Conservation (phyloP, 345 rosid genomes). For the Brassica rapa region DNA sequence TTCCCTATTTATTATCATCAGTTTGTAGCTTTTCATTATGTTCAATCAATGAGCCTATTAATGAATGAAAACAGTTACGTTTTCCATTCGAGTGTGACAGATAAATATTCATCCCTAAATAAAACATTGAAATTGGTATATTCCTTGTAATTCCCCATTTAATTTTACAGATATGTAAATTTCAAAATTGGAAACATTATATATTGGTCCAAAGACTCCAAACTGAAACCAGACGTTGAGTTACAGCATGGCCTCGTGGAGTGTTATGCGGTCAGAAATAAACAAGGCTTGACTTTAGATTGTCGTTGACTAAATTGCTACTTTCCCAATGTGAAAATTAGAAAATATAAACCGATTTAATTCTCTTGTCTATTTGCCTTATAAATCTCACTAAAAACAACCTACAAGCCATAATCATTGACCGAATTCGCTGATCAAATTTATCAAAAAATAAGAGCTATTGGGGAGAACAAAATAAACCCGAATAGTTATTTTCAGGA, state of each 20-base stretch:
- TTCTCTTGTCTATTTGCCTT: background rate
- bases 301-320: conserved; percentile 33
- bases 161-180: background rate
- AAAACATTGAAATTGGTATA: background rate
- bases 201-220: conserved; percentile 1
- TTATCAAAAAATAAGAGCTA: background rate
- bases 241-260: conserved; percentile 42
- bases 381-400: background rate
- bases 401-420: conserved; percentile 24
- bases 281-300: conserved; percentile 34
- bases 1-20: conserved; percentile 17
- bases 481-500: background rate
- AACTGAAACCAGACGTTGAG: conserved; percentile 27
- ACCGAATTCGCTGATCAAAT: background rate
- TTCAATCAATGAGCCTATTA: conserved; percentile 19
- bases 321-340: conserved; percentile 19
- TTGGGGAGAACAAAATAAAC: background rate
- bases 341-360: background rate
- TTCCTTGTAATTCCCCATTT: background rate
- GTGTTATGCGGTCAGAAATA: conserved; percentile 36
- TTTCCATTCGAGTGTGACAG: conserved; percentile 23
- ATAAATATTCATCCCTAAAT: background rate
- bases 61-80: conserved; percentile 18
- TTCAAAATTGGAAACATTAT: background rate
- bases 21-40: conserved; percentile 16